phyloP scores from a whole-genome alignment of 352 stramenopile genomes.

The Pythium phragmitis region DNA sequence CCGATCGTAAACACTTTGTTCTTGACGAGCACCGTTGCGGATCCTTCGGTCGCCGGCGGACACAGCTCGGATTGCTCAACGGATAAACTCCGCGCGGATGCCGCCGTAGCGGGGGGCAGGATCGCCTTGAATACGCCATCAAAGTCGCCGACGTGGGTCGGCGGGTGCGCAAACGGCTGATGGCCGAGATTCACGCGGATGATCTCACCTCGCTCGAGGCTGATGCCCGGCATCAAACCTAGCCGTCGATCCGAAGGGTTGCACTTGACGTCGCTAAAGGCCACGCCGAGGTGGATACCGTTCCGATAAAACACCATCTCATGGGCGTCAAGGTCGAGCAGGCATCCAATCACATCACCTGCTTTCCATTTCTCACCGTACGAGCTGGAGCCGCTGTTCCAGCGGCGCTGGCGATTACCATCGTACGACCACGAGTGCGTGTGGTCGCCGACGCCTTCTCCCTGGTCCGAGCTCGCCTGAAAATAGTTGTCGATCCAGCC shows the following conservation, averaged over 20 bases:
- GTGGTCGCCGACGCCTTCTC: slow-evolving; percentile 90
- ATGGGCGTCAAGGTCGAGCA: slow-evolving; percentile 74
- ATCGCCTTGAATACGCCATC: slow-evolving; percentile 69
- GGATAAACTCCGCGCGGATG: slow-evolving; percentile 32
- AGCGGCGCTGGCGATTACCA: slow-evolving; percentile 88
- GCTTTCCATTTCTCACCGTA: slow-evolving; percentile 92
- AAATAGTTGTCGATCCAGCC: slow-evolving; percentile 92
- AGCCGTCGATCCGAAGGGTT: slow-evolving; percentile 43
- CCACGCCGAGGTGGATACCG: slow-evolving; percentile 77
- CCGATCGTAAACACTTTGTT: slow-evolving; percentile 79
- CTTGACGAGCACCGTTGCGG: slow-evolving; percentile 53
- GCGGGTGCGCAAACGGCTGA: slow-evolving; percentile 73
- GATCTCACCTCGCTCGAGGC: slow-evolving; percentile 83
- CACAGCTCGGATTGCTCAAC: not conserved
- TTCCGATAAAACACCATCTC: slow-evolving; percentile 91
- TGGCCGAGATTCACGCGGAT: slow-evolving; percentile 86
- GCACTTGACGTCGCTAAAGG: slow-evolving; percentile 70
- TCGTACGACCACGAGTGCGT: slow-evolving; percentile 93
- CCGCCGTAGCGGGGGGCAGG: slow-evolving; percentile 37
- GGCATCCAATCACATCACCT: slow-evolving; percentile 90
- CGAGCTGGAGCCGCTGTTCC: slow-evolving; percentile 87
- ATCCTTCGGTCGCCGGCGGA: slow-evolving; percentile 43
- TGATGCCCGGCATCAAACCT: slow-evolving; percentile 85
- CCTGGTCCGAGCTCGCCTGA: slow-evolving; percentile 89
- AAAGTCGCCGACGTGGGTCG: slow-evolving; percentile 56